phyloP scores from a whole-genome alignment of 768 basidiomycete species.

The Paxillus ammoniavirescens region DNA sequence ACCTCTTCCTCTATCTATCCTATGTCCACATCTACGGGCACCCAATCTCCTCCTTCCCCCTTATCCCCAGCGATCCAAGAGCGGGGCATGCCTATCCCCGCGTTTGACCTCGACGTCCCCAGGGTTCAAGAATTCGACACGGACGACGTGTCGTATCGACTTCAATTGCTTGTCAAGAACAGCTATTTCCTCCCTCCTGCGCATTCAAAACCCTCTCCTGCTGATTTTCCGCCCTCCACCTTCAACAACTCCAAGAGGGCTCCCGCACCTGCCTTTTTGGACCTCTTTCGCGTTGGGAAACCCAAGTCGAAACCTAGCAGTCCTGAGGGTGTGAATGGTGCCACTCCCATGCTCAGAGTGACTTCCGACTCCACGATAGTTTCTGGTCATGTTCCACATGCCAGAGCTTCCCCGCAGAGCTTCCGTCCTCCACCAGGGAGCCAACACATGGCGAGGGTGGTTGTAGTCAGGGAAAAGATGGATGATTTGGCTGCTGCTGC shows the following conservation, averaged over 20 bases:
- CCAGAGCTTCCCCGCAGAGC: conserved; percentile 37
- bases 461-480: conserved; percentile 84
- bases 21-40: conserved; percentile 62
- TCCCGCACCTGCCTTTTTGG: conserved; percentile 53
- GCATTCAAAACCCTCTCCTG: conserved; percentile 74
- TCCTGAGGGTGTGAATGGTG: conserved; percentile 38
- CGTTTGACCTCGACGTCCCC: conserved; percentile 48
- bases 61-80: conserved; percentile 49
- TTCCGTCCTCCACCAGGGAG: conserved; percentile 31
- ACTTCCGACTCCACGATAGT: conserved; percentile 63
- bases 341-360: conserved; percentile 54
- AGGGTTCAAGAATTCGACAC: conserved; percentile 53
- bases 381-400: conserved; percentile 38
- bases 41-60: conserved; percentile 65
- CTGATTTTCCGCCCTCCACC: conserved; percentile 51
- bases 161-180: conserved; percentile 81
- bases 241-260: conserved; percentile 41
- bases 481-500: conserved; percentile 66
- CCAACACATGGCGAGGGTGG: conserved; percentile 58
- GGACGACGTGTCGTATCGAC: conserved; percentile 84
- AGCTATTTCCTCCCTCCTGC: conserved; percentile 88
- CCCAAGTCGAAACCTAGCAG: conserved; percentile 63
- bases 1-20: conserved; percentile 81
- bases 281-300: conserved; percentile 69
- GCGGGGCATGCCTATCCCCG: conserved; percentile 43